These are phyloP conservation scores for Linum usitatissimum DNA, from an alignment of 345 rosid genomes.

Conservation along the genomic window DNA sequence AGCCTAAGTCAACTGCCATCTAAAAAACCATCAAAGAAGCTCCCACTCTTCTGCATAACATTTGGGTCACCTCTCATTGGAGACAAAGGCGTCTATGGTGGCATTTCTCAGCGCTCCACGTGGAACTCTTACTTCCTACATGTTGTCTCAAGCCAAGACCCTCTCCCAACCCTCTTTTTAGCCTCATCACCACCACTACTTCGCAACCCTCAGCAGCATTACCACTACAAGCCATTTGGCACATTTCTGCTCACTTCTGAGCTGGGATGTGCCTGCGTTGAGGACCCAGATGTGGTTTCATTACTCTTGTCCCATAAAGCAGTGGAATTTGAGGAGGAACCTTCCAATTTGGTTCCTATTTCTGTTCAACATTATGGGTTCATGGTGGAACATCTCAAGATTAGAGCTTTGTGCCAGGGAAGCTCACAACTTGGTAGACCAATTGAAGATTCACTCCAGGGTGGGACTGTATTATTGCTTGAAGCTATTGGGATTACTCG, in stretches of 20 bases:
- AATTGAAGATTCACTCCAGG: conserved; percentile 5
- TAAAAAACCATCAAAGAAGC: conserved; percentile 4
- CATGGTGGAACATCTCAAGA: conserved; percentile 9
- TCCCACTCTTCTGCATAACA: conserved; percentile 48
- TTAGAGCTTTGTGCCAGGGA: conserved; percentile 12
- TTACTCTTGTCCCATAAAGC: conserved; percentile 15
- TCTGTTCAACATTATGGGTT: conserved; percentile 13
- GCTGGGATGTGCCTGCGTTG: conserved; percentile 30
- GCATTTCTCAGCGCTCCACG: conserved; percentile 20
- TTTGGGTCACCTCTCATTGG: conserved; percentile 58
- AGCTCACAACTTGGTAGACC: conserved; percentile 3
- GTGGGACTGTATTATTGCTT: conserved; percentile 20
- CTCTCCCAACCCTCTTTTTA: conserved; percentile 21
- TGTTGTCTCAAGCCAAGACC: conserved; percentile 31
- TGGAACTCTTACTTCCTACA: conserved; percentile 51
- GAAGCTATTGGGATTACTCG: conserved; percentile 24
- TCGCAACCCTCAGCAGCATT: not conserved
- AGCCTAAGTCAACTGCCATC: conserved; percentile 8
- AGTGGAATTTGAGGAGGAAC: conserved; percentile 1
- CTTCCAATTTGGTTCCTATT: conserved; percentile 6
- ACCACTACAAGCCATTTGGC: conserved; percentile 42
- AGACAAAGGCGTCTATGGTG: conserved; percentile 24
- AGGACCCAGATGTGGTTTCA: conserved; percentile 32
- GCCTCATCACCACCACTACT: not conserved
- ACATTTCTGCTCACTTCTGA: conserved; percentile 35